Percentiles rank a stretch among this genome's conserved stretches.
Evolutionary conservation across 2,329 filamentous ascomycete species (phyloP).

Genomic region (Conoideocrella luteorostrata): DNA sequence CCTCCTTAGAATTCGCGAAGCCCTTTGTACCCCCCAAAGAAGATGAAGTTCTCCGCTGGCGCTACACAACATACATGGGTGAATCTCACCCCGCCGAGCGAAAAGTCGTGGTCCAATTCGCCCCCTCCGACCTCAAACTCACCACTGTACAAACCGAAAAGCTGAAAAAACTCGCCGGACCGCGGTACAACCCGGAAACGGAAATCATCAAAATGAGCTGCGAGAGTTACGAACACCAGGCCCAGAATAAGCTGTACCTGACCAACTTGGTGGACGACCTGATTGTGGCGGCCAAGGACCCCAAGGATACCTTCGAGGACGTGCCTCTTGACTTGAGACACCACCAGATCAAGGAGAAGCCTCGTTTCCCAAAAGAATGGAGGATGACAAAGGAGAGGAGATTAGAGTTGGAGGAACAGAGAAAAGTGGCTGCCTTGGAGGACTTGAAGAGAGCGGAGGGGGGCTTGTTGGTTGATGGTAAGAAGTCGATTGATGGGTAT

Average conservation of each 20-base stretch:
- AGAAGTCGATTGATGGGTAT: slow-evolving; percentile 36
- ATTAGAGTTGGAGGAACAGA: slow-evolving; percentile 55
- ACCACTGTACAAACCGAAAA: slow-evolving; percentile 65
- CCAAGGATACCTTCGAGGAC: slow-evolving; percentile 77
- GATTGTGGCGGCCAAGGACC: slow-evolving; percentile 69
- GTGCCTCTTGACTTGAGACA: slow-evolving; percentile 86
- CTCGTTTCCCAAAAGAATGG: slow-evolving; percentile 78
- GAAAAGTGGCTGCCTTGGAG: slow-evolving; percentile 42
- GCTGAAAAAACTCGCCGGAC: slow-evolving; percentile 78
- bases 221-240: slow-evolving; percentile 80
- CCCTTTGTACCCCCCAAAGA: slow-evolving; percentile 67
- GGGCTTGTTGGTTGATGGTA: slow-evolving; percentile 55
- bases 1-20: slow-evolving; percentile 64
- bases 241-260: slow-evolving; percentile 96
- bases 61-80: slow-evolving; percentile 95
- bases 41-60: slow-evolving; percentile 75
- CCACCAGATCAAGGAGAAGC: slow-evolving; percentile 61
- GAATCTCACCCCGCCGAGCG: slow-evolving; percentile 84
- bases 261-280: slow-evolving; percentile 70
- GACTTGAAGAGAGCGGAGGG: slow-evolving; percentile 50
- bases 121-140: slow-evolving; percentile 64
- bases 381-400: slow-evolving; percentile 65
- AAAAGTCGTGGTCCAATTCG: slow-evolving; percentile 93
- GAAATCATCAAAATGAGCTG: slow-evolving; percentile 83
- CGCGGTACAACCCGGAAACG: slow-evolving; percentile 80